These are phyloP conservation scores for Populus tremula DNA, from an alignment of 345 rosid genomes.

Conservation along the genomic window DNA sequence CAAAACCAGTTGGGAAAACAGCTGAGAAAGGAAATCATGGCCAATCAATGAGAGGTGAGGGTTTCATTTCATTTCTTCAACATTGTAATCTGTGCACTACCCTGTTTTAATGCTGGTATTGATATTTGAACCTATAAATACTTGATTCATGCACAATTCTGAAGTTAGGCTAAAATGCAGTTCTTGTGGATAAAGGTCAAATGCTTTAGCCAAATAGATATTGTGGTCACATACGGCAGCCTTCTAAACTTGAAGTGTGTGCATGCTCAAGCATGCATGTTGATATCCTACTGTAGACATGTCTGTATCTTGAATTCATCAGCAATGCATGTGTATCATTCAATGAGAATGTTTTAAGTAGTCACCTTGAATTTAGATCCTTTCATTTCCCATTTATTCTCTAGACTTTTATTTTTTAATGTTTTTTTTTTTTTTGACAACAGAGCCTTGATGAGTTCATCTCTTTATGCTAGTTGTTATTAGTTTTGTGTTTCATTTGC, in stretches of 20 bases:
- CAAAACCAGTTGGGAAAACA: conserved; percentile 28
- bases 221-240: background rate
- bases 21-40: conserved; percentile 31
- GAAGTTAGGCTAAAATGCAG: background rate
- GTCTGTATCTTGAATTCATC: background rate
- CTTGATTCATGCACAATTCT: background rate
- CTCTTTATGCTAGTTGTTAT: background rate
- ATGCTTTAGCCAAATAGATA: background rate
- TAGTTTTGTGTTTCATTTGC: background rate
- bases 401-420: background rate
- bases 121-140: background rate
- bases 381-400: background rate
- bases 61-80: background rate
- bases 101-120: background rate
- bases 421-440: background rate
- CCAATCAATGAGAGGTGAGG: conserved; percentile 43
- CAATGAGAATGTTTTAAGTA: background rate
- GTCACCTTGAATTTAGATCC: background rate
- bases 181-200: background rate
- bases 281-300: background rate
- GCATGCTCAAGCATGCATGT: background rate
- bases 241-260: background rate
- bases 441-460: background rate
- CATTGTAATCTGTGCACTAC: background rate
- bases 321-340: background rate